These are phyloP conservation scores for Dioscorea cayenensis DNA, from an alignment of 116 monocot species.

Conservation along the genomic window DNA sequence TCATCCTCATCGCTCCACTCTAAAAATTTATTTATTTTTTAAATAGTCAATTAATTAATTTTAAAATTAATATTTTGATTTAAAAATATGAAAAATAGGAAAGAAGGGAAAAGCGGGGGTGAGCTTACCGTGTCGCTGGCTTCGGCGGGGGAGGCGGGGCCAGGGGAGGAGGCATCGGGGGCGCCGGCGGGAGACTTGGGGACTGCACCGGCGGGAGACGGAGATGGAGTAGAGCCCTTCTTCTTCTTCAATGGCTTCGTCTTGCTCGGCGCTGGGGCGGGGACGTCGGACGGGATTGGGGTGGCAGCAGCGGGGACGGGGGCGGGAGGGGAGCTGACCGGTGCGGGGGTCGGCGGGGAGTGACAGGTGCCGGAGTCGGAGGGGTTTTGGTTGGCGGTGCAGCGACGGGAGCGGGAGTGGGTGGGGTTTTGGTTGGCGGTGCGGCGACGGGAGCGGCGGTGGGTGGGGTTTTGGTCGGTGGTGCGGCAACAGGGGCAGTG, in stretches of 20 bases:
- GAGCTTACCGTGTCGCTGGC: slow-evolving; percentile 16
- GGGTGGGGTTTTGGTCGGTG: neutral
- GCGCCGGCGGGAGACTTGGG: slow-evolving; percentile 10
- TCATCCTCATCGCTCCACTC: neutral
- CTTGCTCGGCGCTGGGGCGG: slow-evolving; percentile 23
- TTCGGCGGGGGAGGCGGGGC: slow-evolving; percentile 2
- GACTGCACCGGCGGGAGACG: slow-evolving; percentile 1
- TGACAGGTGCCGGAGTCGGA: slow-evolving; percentile 1
- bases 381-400: slow-evolving; percentile 2
- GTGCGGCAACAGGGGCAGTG: neutral
- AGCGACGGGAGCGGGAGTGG: neutral
- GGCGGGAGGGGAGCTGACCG: neutral
- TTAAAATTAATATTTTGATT: neutral
- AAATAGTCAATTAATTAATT: neutral
- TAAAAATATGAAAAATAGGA: neutral
- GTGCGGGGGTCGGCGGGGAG: neutral
- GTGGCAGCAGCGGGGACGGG: slow-evolving; percentile 3
- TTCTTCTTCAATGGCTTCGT: slow-evolving; percentile 13
- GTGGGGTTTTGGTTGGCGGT: neutral
- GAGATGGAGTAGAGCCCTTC: slow-evolving; percentile 9
- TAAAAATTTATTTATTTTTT: neutral
- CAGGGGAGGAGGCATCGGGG: slow-evolving; percentile 8
- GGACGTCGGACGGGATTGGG: slow-evolving; percentile 9
- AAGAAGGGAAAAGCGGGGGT: neutral
- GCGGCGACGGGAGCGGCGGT: neutral